Evolutionary conservation across 768 basidiomycete genomes (phyloP).

Genomic region (Pleurotus djamor): DNA sequence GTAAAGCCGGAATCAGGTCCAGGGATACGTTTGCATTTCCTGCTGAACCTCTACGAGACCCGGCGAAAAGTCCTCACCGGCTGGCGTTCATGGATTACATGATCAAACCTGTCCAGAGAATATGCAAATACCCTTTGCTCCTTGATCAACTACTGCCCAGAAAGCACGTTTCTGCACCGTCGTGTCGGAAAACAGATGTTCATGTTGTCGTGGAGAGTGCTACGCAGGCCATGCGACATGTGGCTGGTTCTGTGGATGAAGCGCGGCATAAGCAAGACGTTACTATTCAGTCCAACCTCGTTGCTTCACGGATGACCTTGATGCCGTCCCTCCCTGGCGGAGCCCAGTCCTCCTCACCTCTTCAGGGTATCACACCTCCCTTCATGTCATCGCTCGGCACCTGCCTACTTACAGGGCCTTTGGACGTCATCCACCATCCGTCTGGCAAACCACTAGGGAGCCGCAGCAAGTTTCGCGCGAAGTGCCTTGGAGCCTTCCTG

Average conservation of each 20-base stretch:
- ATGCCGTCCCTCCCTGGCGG: slow-evolving; percentile 20
- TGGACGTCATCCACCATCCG: slow-evolving; percentile 83
- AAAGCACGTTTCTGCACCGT: slow-evolving; percentile 13
- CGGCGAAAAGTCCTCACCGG: slow-evolving; percentile 29
- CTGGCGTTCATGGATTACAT: slow-evolving; percentile 82
- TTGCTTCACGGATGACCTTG: slow-evolving; percentile 61
- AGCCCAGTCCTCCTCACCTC: slow-evolving; percentile 21
- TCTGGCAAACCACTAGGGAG: slow-evolving; percentile 39
- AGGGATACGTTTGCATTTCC: slow-evolving; percentile 27
- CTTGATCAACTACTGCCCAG: slow-evolving; percentile 64
- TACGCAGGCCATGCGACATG: slow-evolving; percentile 69
- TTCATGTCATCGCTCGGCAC: slow-evolving; percentile 77
- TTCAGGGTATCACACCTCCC: slow-evolving; percentile 40
- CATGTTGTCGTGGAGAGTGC: slow-evolving; percentile 50
- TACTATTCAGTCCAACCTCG: slow-evolving; percentile 62
- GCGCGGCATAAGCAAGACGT: slow-evolving; percentile 69
- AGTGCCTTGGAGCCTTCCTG: slow-evolving; percentile 89
- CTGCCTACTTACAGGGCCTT: slow-evolving; percentile 77
- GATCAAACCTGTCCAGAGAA: slow-evolving; percentile 95
- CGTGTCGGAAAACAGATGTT: slow-evolving; percentile 25
- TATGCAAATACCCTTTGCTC: slow-evolving; percentile 93
- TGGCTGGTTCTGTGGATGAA: slow-evolving; percentile 78
- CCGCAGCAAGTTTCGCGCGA: slow-evolving; percentile 61
- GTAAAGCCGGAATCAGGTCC: slow-evolving; percentile 23
- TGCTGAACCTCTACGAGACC: slow-evolving; percentile 7